These are phyloP conservation scores for Pachysandra terminalis DNA, from an alignment of 164 flowering plant genomes.

Conservation along the genomic window DNA sequence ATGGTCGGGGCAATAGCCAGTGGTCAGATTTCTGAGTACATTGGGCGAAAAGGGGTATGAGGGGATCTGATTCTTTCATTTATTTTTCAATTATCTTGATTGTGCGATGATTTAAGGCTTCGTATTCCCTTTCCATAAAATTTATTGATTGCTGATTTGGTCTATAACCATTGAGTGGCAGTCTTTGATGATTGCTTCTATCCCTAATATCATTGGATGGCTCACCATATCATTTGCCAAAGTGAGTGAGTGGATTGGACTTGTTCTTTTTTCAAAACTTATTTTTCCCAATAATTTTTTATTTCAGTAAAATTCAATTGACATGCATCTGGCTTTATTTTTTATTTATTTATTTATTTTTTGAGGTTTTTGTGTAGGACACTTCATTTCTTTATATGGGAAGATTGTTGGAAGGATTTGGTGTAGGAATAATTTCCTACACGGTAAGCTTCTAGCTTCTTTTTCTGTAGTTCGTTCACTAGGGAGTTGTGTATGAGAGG, in stretches of 20 bases:
- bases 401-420: slow-evolving; percentile 68
- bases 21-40: slow-evolving; percentile 70
- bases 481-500: neutral
- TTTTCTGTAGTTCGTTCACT: neutral
- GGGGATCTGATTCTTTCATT: neutral
- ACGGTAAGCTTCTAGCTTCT: slow-evolving; percentile 26
- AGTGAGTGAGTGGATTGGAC: too few species aligned
- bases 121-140: too few species aligned
- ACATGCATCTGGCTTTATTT: neutral
- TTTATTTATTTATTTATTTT: neutral
- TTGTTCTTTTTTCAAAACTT: too few species aligned
- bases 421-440: slow-evolving; percentile 68
- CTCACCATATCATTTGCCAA: slow-evolving; percentile 60
- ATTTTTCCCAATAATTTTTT: too few species aligned
- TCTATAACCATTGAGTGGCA: slow-evolving; percentile 21
- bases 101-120: too few species aligned
- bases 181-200: slow-evolving; percentile 68
- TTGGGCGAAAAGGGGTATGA: slow-evolving; percentile 70
- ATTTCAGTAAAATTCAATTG: too few species aligned
- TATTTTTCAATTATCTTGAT: neutral
- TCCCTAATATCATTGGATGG: slow-evolving; percentile 78
- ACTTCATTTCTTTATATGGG: slow-evolving; percentile 58
- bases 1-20: slow-evolving; percentile 78
- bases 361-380: slow-evolving; percentile 28
- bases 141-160: neutral